Evolutionary conservation across 129 eudicot genomes (phyloP), one percentile per base, ranked within the genome.

Genomic region (Oenanthe sinensis): DNA sequence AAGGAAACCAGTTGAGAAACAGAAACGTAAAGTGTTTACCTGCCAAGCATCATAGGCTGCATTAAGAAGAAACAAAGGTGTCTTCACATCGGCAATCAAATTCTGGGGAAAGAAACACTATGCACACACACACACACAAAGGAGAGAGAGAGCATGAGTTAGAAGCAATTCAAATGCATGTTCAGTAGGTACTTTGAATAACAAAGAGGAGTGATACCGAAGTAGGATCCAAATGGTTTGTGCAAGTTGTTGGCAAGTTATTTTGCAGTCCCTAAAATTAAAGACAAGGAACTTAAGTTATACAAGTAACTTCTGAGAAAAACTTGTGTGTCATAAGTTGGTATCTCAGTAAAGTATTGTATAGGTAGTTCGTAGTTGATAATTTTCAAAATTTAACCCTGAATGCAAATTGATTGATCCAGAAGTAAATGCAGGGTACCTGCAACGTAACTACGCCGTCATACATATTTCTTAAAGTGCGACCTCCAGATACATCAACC

Each of bases 401-500:
- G 8, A 12, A 65, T 30, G 19, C 40, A 28, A 28, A 65, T 11
- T 26, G 37, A 3, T 12, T 28, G 40, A 65, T 65, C 19, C 40
- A 65, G 71, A 26, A 46, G 55, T 74, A 5, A 46, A 19, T 46
- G 55, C 55, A 45, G 55, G 24, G n/a, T 87, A 96, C 99, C 96
- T 90, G 96, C 85, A 90, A 86, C 73, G 77, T 86, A 42, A 96
- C 99, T 11, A 96, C 99, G 46, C 99, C 99, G 47, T 77, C 76
- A 77, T 84, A 96, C 86, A 96, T 83, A 78, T 79, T 81, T 83
- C 97, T 86, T 14, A 96, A 81, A 45, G 97, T 79, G 77, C 40
- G 97, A 15, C 96, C 96, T 73, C 99, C 97, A 49, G 95, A 85
- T 70, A 96, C 97, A 85, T 96, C 99, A 73, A 73, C 70, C 68